These are phyloP conservation scores for Penicillium canariense DNA, from an alignment of 495 filamentous ascomycete genomes.

Conservation along the genomic window DNA sequence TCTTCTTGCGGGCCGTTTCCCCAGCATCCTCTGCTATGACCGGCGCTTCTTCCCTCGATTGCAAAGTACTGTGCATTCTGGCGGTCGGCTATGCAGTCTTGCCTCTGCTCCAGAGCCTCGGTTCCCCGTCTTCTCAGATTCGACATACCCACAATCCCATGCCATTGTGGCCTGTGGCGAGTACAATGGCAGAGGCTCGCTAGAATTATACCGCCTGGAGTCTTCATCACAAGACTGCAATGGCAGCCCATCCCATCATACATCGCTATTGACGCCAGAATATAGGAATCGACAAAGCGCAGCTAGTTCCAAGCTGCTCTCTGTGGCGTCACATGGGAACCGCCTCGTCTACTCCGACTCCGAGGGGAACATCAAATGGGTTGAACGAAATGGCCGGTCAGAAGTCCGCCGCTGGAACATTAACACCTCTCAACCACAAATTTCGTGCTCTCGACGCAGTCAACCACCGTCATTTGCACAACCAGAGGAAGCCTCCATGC, in stretches of 20 bases:
- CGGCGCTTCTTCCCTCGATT: slow-evolving; percentile 81
- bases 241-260: slow-evolving; percentile 26
- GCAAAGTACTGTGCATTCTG: slow-evolving; percentile 75
- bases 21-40: slow-evolving; percentile 86
- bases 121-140: slow-evolving; percentile 48
- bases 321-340: slow-evolving; percentile 80
- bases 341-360: slow-evolving; percentile 82
- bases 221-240: slow-evolving; percentile 24
- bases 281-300: slow-evolving; percentile 83
- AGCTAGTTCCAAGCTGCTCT: slow-evolving; percentile 76
- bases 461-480: neutral
- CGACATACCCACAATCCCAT: slow-evolving; percentile 49
- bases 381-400: slow-evolving; percentile 83
- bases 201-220: slow-evolving; percentile 77
- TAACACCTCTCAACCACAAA: slow-evolving; percentile 41
- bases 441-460: slow-evolving; percentile 10
- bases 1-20: slow-evolving; percentile 78
- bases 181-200: slow-evolving; percentile 87
- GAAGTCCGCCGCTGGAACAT: slow-evolving; percentile 74
- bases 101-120: slow-evolving; percentile 66
- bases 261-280: slow-evolving; percentile 32
- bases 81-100: slow-evolving; percentile 76
- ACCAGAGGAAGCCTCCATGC: slow-evolving; percentile 3
- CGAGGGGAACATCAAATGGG: slow-evolving; percentile 84
- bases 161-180: slow-evolving; percentile 85